These are phyloP conservation scores for Talaromyces sp. DNA, from an alignment of 2,329 filamentous ascomycete genomes.

Conservation along the genomic window DNA sequence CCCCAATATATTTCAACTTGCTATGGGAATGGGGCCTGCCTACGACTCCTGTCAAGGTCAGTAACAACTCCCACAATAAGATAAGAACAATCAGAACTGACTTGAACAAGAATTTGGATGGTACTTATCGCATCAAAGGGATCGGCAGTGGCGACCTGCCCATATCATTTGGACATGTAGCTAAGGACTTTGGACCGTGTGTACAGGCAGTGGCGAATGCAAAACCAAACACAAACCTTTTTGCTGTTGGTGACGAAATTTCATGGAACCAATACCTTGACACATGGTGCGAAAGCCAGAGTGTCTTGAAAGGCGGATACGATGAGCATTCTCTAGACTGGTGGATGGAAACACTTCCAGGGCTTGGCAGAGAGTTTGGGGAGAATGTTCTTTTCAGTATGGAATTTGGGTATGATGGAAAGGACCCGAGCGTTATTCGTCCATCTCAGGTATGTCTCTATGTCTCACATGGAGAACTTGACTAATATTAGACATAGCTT, in stretches of 20 bases:
- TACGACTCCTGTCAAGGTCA: conserved; percentile 1
- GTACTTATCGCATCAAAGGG: neutral
- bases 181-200: conserved; percentile 1
- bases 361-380: conserved; percentile 1
- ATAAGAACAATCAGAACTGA: neutral
- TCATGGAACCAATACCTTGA: conserved; percentile 3
- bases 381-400: conserved; percentile 3
- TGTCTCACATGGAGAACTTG: neutral
- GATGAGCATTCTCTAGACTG: neutral
- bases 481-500: neutral
- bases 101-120: neutral
- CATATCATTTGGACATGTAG: conserved; percentile 3
- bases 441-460: neutral
- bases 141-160: neutral
- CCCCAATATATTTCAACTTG: conserved; percentile 4
- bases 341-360: neutral
- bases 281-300: conserved; percentile 4
- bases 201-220: neutral
- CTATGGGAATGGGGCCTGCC: conserved; percentile 7
- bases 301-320: neutral
- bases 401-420: conserved; percentile 6
- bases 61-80: neutral
- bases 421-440: neutral
- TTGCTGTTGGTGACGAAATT: conserved; percentile 3
- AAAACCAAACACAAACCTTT: neutral